Conservation (phyloP, 306 rosid species). For the Rubus parviflorus region DNA sequence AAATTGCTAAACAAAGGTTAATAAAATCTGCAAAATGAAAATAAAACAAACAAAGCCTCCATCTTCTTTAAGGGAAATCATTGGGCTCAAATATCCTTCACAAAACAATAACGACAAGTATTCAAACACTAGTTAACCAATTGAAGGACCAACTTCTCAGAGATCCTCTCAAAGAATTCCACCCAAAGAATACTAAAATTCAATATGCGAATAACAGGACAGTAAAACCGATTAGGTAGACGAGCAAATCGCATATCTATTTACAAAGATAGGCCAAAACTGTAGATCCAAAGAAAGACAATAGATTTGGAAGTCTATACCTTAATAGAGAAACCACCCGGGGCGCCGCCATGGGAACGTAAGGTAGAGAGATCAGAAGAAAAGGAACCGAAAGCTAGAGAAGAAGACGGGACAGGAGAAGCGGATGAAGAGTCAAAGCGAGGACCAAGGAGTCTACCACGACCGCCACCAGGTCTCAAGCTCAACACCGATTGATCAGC, state of each 20-base stretch:
- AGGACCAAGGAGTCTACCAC: conserved; percentile 71
- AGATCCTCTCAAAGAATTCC: neutral
- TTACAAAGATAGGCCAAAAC: neutral
- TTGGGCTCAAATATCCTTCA: neutral
- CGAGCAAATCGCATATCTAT: neutral
- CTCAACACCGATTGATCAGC: conserved; percentile 77
- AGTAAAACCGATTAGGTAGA: neutral
- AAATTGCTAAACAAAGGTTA: too few species aligned
- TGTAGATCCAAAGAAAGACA: conserved; percentile 17
- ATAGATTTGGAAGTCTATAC: conserved; percentile 35
- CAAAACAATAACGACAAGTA: neutral
- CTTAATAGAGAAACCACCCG: conserved; percentile 55
- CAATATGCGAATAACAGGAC: neutral
- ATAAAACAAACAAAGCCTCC: too few species aligned
- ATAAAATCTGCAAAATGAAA: neutral
- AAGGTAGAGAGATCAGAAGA: conserved; percentile 66
- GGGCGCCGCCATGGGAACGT: conserved; percentile 58
- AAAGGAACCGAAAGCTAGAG: conserved; percentile 62
- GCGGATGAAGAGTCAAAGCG: conserved; percentile 56
- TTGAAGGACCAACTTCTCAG: neutral
- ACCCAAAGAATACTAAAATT: neutral
- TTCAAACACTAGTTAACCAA: neutral
- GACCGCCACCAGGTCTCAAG: conserved; percentile 99
- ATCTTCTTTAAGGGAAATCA: too few species aligned
- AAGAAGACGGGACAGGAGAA: conserved; percentile 43